Conservation (phyloP, 495 filamentous ascomycete species). For the Xeromyces bisporus region DNA sequence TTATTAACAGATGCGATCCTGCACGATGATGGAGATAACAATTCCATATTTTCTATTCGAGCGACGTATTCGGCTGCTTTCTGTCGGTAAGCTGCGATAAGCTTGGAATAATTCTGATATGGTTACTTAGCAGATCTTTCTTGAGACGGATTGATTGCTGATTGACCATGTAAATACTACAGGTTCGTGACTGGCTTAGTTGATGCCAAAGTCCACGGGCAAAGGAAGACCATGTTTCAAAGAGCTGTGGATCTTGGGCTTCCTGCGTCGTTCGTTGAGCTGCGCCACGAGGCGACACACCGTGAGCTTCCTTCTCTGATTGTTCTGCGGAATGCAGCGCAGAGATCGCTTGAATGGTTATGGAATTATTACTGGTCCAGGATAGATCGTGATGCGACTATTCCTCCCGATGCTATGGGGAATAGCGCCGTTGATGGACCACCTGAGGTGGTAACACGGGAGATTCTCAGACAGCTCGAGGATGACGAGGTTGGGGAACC, state of each 20-base stretch:
- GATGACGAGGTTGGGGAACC: constrained; percentile 5
- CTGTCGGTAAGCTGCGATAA: constrained; percentile 41
- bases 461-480: constrained; percentile 8
- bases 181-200: constrained; percentile 87
- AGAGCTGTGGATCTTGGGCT: constrained; percentile 59
- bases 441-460: constrained; percentile 6
- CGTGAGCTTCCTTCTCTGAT: constrained; percentile 62
- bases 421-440: constrained; percentile 3
- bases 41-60: constrained; percentile 35
- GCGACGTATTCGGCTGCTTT: constrained; percentile 44
- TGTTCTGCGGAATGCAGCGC: constrained; percentile 46
- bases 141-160: too few relatives aligned
- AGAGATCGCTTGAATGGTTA: constrained; percentile 63
- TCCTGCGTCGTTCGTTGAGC: constrained; percentile 72
- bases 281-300: constrained; percentile 81
- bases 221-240: constrained; percentile 63
- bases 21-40: constrained; percentile 39
- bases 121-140: too few relatives aligned
- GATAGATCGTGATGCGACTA: constrained; percentile 5
- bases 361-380: constrained; percentile 71
- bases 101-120: too few relatives aligned
- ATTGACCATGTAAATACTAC: neutral
- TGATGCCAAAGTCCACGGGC: constrained; percentile 53
- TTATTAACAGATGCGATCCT: constrained; percentile 58
- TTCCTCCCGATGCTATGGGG: neutral